phyloP scores from a whole-genome alignment of 2,329 filamentous ascomycete genomes.

The Fusarium albidum region DNA sequence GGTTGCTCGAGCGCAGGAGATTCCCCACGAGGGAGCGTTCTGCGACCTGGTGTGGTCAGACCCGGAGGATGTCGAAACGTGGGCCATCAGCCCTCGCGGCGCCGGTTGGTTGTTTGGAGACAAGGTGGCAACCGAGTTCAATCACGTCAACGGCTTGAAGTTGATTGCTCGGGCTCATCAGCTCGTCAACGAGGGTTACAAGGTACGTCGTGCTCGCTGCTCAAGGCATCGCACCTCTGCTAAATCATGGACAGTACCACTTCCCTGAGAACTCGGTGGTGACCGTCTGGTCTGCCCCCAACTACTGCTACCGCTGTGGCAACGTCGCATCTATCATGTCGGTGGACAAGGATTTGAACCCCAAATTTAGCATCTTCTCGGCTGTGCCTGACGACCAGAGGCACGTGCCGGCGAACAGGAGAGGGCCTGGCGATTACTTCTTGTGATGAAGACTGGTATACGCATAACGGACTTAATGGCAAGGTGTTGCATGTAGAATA shows the following conservation, averaged over 20 bases:
- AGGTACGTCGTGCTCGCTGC: constrained; percentile 62
- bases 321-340: constrained; percentile 98
- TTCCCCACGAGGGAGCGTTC: constrained; percentile 98
- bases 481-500: constrained; percentile 51
- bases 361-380: constrained; percentile 91
- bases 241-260: constrained; percentile 71
- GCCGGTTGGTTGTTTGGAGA: constrained; percentile 99
- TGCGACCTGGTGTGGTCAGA: constrained; percentile 98
- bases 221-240: constrained; percentile 6
- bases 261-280: constrained; percentile 95
- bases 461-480: constrained; percentile 37
- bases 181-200: constrained; percentile 97
- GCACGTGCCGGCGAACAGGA: constrained; percentile 76
- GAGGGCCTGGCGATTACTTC: constrained; percentile 76
- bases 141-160: constrained; percentile 95
- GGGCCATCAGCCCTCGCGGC: constrained; percentile 91
- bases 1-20: constrained; percentile 96
- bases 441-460: constrained; percentile 53
- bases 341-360: constrained; percentile 82
- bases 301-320: constrained; percentile 93
- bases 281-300: constrained; percentile 98
- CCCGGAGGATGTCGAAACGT: constrained; percentile 96
- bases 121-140: constrained; percentile 96
- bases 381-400: constrained; percentile 87
- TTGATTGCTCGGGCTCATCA: constrained; percentile 98